Evolutionary conservation across 768 basidiomycete genomes (phyloP).

Genomic region (Lenzites betulinus): DNA sequence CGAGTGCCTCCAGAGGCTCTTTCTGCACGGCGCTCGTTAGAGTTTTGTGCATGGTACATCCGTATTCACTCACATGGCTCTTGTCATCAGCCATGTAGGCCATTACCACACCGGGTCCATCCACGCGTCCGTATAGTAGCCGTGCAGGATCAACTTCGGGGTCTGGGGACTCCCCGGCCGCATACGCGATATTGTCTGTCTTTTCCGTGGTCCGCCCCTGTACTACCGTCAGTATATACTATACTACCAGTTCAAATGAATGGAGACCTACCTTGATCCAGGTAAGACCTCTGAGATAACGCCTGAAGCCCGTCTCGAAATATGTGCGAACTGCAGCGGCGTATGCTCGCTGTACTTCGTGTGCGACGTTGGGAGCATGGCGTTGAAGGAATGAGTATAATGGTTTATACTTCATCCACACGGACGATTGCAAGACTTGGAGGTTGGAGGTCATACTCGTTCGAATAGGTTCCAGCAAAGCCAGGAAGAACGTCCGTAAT

Average conservation of each 20-base stretch:
- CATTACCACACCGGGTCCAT: slow-evolving; percentile 78
- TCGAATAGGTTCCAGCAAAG: slow-evolving; percentile 80
- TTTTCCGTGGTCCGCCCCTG: slow-evolving; percentile 73
- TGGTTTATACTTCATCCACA: slow-evolving; percentile 79
- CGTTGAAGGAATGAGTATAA: slow-evolving; percentile 86
- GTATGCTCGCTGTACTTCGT: slow-evolving; percentile 88
- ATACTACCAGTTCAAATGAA: neutral
- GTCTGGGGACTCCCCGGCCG: slow-evolving; percentile 44
- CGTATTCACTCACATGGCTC: slow-evolving; percentile 60
- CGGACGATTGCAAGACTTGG: slow-evolving; percentile 86
- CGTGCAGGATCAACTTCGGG: slow-evolving; percentile 52
- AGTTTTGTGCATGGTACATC: neutral
- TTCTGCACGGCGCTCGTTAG: slow-evolving; percentile 46
- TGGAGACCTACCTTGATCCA: slow-evolving; percentile 63
- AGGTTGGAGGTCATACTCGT: slow-evolving; percentile 87
- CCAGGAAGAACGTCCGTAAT: slow-evolving; percentile 82
- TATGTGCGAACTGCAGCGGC: slow-evolving; percentile 81
- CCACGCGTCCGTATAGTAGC: slow-evolving; percentile 67
- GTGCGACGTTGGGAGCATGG: slow-evolving; percentile 78
- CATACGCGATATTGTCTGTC: slow-evolving; percentile 59
- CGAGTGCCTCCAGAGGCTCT: slow-evolving; percentile 80
- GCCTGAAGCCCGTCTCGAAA: slow-evolving; percentile 92
- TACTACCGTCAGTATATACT: neutral
- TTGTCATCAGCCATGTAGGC: slow-evolving; percentile 92
- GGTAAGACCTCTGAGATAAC: slow-evolving; percentile 82